Evolutionary conservation across 306 rosid species (phyloP), one percentile per base, ranked within the genome.

Genomic region (Comarum palustre): DNA sequence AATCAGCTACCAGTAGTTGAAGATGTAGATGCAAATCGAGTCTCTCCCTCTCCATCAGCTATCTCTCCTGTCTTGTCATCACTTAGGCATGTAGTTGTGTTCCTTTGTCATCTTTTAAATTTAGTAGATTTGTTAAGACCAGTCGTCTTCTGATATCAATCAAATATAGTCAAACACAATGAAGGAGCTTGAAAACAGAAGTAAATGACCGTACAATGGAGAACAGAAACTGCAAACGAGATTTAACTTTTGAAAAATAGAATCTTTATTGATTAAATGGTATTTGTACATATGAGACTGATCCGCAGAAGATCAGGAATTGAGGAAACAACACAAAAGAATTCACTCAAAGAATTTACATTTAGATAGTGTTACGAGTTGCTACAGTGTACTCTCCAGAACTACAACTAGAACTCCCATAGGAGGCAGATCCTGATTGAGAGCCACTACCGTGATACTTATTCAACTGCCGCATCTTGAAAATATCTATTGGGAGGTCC

Each of bases 401-500:
- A 60, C 66, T 15, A 59, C 39, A 27, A 61, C 66, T 61, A 61
- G 43, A 61, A 32, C 65, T 59, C 32, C 39, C 39, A 6, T 29
- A 59, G n/a, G 66, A 31, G 6, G 66, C 41, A 6, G 66, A 32
- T 61, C 66, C 66, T 31, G 43, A 15, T 32, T 61, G 43, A 61
- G 42, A 61, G 32, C 13, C 14, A 32, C 24, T 2, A 19, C 2
- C 13, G 6, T 19, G 22, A 32, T 10, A 0, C 66, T 32, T 61
- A 20, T 32, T n/a, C 66, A 61, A 6, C 66, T 7, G 41, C 24
- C 43, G 66, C 43, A 32, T 32, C 43, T 32, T 61, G 66, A 61
- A 61, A 15, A 5, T 14, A 61, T 61, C 66, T 27, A 59, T 7
- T 6, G 20, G 39, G 39, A 59, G 4, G 5, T 14, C 39, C 8